These are phyloP conservation scores for Aspergillus sp. DNA, from an alignment of 2,329 filamentous ascomycete species.

Conservation along the genomic window DNA sequence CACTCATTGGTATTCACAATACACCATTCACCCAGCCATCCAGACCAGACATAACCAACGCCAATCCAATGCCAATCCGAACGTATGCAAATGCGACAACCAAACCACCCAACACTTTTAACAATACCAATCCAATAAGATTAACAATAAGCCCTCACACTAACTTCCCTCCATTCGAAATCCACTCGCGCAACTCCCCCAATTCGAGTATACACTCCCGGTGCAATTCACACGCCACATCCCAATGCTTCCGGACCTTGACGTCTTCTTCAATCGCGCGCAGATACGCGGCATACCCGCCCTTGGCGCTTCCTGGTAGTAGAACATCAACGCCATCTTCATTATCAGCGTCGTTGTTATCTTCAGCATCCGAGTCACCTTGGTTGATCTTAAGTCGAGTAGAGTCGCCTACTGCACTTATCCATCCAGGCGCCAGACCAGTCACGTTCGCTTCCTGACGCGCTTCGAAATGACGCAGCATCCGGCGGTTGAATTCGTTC, in stretches of 20 bases:
- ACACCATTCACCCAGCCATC: too few relatives aligned
- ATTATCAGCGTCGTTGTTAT: constrained; percentile 15
- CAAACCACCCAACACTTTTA: neutral
- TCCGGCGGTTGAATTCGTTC: constrained; percentile 48
- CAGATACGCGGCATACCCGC: constrained; percentile 40
- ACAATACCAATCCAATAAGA: neutral
- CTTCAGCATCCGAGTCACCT: constrained; percentile 15
- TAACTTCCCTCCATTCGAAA: constrained; percentile 27
- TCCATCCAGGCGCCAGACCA: constrained; percentile 43
- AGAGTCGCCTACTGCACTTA: constrained; percentile 47
- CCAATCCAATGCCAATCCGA: too few relatives aligned
- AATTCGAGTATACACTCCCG: constrained; percentile 33
- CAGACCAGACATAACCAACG: too few relatives aligned
- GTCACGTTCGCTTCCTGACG: constrained; percentile 44
- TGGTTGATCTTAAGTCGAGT: constrained; percentile 24
- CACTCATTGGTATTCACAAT: too few relatives aligned
- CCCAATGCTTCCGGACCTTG: constrained; percentile 42
- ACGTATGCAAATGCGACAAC: neutral
- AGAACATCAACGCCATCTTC: constrained; percentile 23
- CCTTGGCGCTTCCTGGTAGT: constrained; percentile 25
- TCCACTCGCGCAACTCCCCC: constrained; percentile 33
- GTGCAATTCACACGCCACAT: constrained; percentile 42
- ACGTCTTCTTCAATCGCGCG: constrained; percentile 41
- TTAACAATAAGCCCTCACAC: constrained; percentile 7
- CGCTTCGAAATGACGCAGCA: constrained; percentile 51